Base-by-base conservation (phyloP, 257 asterid genomes). In the Pogostemon cablin region DNA sequence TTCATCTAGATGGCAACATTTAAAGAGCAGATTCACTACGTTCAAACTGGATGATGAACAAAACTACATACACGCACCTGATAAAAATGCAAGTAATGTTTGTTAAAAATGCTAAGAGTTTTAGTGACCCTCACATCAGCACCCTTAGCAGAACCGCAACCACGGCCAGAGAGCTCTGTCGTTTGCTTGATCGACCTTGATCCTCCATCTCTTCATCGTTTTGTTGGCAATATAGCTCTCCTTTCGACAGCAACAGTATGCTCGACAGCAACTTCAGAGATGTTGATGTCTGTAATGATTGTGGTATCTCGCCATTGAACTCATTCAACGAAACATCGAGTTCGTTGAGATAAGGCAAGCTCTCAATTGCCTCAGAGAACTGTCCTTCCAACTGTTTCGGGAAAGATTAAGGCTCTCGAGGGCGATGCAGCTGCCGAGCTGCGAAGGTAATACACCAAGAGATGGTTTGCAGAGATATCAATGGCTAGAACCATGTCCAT, bases 381-480 rank as follows among this genome's bases (percentile, higher is more conserved):
- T 73, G 42, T 6, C 93, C 97, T 77, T 79, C 77, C 5, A 89
- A 63, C 4, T 42, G 42, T 91, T 91, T 4, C 44, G 42, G 0
- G 97, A 89, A 0, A 85, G 59, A 46, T 86, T 89, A 55, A 91
- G 83, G 69, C 58, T 46, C 72, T 89, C 95, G 1, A 91, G 85
- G 17, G 96, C 95, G 59, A 89, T 81, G 81, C 97, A 91, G 81
- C 91, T 89, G 6, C 88, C 95, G n/a, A 89, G 87, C 55, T 89
- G 97, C 11, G 93, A 71, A 55, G 95, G 96, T 43, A 89, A 69
- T 0, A 80, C 5, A 12, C 90, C 75, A 0, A 84, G 8, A 91
- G 84, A 46, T 78, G 79, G 76, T 91, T 91, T 1, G 75, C 78
- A 0, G 97, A 91, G 0, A 91, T 74, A 74, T 91, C 97, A 67